Evolutionary conservation across 2,329 filamentous ascomycete species (phyloP).

Genomic region (Neodidymelliopsis sp.): DNA sequence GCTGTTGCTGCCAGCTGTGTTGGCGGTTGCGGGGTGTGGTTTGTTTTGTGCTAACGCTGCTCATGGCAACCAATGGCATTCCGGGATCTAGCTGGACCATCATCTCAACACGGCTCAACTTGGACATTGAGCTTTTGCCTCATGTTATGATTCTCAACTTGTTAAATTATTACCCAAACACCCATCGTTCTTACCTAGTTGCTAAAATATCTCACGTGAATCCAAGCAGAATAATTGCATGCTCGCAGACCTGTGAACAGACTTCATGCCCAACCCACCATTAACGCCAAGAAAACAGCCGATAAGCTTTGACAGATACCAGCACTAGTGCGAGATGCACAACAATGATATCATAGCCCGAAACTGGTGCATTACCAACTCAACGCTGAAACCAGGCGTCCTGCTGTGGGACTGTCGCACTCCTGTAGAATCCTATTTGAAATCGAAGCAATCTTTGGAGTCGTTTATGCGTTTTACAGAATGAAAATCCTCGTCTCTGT

Average conservation of each 20-base stretch:
- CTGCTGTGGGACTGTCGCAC: not conserved
- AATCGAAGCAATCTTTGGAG: too few species aligned
- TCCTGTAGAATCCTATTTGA: not conserved
- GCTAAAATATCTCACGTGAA: not conserved
- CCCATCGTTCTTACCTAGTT: not conserved
- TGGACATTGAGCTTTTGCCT: not conserved
- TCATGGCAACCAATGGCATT: conserved; percentile 40
- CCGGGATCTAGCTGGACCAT: conserved; percentile 16
- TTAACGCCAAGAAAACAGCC: conserved; percentile 5
- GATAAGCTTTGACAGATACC: conserved; percentile 16
- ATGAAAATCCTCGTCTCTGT: not conserved
- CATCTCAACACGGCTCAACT: conserved; percentile 7
- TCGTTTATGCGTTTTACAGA: not conserved
- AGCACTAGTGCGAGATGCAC: too few species aligned
- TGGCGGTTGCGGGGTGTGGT: conserved; percentile 34
- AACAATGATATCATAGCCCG: conserved; percentile 21
- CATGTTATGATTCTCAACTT: conserved; percentile 2
- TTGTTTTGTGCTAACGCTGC: conserved; percentile 36
- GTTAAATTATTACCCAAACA: not conserved
- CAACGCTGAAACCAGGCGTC: conserved; percentile 2
- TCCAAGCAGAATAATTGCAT: not conserved
- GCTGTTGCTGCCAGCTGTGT: conserved; percentile 19
- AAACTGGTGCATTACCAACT: not conserved
- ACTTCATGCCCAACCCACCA: not conserved
- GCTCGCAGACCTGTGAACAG: not conserved